Conservation (phyloP, 495 filamentous ascomycete species). For the Physcia stellaris region DNA sequence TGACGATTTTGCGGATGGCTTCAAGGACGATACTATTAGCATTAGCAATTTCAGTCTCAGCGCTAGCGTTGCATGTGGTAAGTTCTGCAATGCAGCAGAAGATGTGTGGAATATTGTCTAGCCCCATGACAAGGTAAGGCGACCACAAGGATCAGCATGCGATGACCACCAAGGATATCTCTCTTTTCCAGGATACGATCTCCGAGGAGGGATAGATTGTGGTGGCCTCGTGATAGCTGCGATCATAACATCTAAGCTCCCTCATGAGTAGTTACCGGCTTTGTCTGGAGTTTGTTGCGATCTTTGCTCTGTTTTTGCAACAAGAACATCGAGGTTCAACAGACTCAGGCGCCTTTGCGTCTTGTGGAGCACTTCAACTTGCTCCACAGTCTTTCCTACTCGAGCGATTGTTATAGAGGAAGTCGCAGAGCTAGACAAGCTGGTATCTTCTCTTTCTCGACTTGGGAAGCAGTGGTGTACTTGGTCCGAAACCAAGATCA, state of each 20-base stretch:
- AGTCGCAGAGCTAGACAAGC: no score
- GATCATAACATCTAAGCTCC: slow-evolving; percentile 40
- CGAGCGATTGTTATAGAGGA: no score
- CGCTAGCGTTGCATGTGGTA: slow-evolving; percentile 95
- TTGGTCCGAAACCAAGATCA: no score
- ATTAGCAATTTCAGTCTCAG: slow-evolving; percentile 97
- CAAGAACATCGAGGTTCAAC: slow-evolving; percentile 72
- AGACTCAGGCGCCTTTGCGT: slow-evolving; percentile 56
- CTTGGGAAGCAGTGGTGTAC: no score
- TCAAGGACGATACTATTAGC: slow-evolving; percentile 92
- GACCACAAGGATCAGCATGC: no score
- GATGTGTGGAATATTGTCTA: slow-evolving; percentile 92
- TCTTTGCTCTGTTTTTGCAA: slow-evolving; percentile 65
- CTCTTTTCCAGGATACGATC: not conserved
- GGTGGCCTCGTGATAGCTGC: slow-evolving; percentile 24
- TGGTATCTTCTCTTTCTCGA: no score
- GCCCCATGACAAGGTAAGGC: slow-evolving; percentile 11
- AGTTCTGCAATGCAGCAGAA: slow-evolving; percentile 97
- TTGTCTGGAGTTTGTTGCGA: no score
- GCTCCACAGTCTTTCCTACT: slow-evolving; percentile 30
- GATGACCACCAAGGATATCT: no score
- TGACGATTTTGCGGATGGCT: slow-evolving; percentile 88
- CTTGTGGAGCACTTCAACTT: slow-evolving; percentile 58
- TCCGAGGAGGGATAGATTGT: not conserved
- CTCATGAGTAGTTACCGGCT: no score